Base-by-base conservation (phyloP, 2,329 filamentous ascomycete genomes). In the Fusarium luffae region DNA sequence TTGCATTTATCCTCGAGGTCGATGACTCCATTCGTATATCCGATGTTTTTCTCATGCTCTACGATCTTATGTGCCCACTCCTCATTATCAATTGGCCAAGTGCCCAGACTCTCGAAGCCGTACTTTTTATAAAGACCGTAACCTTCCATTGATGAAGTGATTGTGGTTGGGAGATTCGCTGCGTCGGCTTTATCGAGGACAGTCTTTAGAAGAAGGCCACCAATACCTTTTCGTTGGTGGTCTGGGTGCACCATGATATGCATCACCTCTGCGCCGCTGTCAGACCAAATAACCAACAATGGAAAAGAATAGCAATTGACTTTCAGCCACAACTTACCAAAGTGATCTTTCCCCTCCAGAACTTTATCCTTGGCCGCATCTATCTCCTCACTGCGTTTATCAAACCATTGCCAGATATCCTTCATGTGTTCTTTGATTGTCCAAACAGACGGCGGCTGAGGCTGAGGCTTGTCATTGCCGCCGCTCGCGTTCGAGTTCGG, bases 211-310 rank as follows among this genome's bases (percentile, higher is more conserved):
- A 74, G 50, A 21, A 12, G 54, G 11, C 54, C 47, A 7, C 72
- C 72, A 40, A 75, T 65, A 18, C 72, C 72, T 49, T 65, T 69
- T 40, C 70, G 63, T 25, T 74, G 72, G 43, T 74, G 60, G 25
- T 40, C 25, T 5, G 72, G 72, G 43, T 69, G 57, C n/a, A 75
- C 63, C 72, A 74, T 74, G 30, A 74, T 56, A 52, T 75, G 72
- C 37, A 60, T 59, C 37, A 74, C 54, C n/a, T 65, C 72, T 74
- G 7, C 13, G 25, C 30, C 28, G 43, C 32, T 56, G 37, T 51
- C 19, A 51, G 18, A 48, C 23, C 3, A 14, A 5, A 19, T 9
- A 5, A 52, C 9, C 21, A 58, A 43, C 21, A 43, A 41, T 4
- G 34, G 10, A 21, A 19, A 48, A 48, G 13, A 25, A 37, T n/a